Percentiles rank a stretch among this genome's conserved stretches.
Conservation (phyloP, 208 protist genomes). For the Acanthamoeba triangularis region DNA sequence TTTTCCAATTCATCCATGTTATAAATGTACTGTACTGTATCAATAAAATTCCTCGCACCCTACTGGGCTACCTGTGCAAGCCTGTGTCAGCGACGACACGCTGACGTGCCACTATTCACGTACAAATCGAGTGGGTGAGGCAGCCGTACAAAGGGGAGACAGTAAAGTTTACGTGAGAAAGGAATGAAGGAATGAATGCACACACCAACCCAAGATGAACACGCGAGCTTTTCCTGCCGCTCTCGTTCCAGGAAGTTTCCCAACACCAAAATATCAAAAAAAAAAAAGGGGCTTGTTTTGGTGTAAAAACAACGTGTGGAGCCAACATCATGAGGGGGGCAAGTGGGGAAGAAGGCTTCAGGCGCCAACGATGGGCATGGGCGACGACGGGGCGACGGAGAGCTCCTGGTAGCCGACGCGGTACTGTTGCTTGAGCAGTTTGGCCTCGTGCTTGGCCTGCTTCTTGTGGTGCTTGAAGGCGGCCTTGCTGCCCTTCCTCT, state of each 20-base stretch:
- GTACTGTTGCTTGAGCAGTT: neutral
- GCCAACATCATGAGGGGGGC: too few species aligned
- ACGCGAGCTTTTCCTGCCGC: neutral
- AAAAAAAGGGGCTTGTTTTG: too few species aligned
- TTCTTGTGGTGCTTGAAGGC: constrained; percentile 40
- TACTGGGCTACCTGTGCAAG: too few species aligned
- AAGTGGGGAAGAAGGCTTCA: neutral
- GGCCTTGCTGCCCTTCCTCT: neutral
- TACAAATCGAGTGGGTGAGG: too few species aligned
- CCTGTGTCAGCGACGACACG: too few species aligned
- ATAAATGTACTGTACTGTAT: neutral
- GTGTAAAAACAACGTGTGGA: too few species aligned
- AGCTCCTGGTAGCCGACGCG: constrained; percentile 1
- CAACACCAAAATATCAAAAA: neutral
- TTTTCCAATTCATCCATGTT: constrained; percentile 85
- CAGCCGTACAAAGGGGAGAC: neutral
- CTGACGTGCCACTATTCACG: too few species aligned
- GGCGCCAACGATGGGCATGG: neutral
- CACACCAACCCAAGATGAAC: neutral
- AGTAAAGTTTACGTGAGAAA: neutral
- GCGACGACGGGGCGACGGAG: neutral
- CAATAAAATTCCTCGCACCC: neutral
- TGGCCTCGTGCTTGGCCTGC: neutral
- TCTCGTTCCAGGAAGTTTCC: constrained; percentile 1
- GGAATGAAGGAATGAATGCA: neutral